Percentiles rank a stretch among this genome's conserved stretches.
Conservation (phyloP, 148 eudicot genomes). For the Vaccinium vitisidaea region DNA sequence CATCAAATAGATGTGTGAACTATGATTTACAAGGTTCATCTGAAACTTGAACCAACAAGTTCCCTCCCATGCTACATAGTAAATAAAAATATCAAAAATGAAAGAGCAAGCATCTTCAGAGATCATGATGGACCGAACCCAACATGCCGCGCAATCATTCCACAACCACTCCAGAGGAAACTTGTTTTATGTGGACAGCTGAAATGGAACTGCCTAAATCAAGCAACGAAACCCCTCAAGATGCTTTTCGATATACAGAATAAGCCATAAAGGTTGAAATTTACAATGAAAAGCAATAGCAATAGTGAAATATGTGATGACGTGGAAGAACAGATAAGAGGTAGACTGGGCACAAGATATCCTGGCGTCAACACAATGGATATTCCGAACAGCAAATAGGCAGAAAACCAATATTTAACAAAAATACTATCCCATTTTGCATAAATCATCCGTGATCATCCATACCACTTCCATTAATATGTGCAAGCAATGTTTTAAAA, state of each 20-base stretch:
- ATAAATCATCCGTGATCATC: neutral
- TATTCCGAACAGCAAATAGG: neutral
- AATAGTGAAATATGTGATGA: neutral
- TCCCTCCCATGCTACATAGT: neutral
- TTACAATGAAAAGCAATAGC: neutral
- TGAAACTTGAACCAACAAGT: neutral
- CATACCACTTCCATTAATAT: neutral
- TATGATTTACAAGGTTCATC: neutral
- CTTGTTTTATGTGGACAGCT: neutral
- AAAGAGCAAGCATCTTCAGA: constrained; percentile 2
- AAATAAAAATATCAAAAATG: neutral
- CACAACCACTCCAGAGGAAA: neutral
- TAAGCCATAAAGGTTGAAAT: neutral
- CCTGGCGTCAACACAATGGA: neutral
- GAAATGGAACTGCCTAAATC: neutral
- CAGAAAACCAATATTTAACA: neutral
- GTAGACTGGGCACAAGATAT: neutral
- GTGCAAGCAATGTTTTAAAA: neutral
- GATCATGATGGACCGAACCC: neutral
- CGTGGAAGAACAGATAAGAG: neutral
- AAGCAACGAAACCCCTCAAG: neutral
- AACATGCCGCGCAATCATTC: neutral
- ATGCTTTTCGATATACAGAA: neutral
- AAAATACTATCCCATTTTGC: neutral
- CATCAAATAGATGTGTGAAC: neutral